Evolutionary conservation across 2,329 filamentous ascomycete species (phyloP), one percentile per base, ranked within the genome.

Genomic region (Aspergillus candidus): DNA sequence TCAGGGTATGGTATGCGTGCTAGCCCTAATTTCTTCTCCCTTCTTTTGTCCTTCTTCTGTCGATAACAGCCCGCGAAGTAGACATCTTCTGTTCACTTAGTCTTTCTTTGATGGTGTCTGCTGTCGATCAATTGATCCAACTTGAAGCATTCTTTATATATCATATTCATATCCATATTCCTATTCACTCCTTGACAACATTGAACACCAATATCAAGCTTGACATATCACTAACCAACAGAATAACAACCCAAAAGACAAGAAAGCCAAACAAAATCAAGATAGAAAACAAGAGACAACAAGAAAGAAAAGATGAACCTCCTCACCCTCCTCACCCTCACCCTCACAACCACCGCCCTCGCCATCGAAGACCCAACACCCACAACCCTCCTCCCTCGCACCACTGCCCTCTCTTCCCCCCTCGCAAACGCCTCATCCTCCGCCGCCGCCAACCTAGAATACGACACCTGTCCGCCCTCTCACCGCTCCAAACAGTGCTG

Each of bases 401-500:
- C 27, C n/a, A 27, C 32, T 35, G 10, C 22, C 38, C 4, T 48
- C 44, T n/a, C 36, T 32, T 33, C 50, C 33, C 4, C 39, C 29
- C 27, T 48, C 48, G 7, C 39, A 11, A 8, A 35, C 47, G 29
- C 86, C 12, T 87, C 88, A 66, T 94, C 88, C 0, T 27, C 31
- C 6, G 40, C 51, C 11, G 33, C 38, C 1, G 49, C 46, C 4
- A 45, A 50, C 0, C 46, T 45, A 4, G 48, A 52, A 18, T 41
- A 51, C 0, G 52, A 52, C 17, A 44, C 50, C 5, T 64, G 61
- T 22, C 60, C 61, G 8, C 30, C 32, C 1, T 18, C 22, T n/a
- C 47, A 51, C 2, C 47, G 46, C 11, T 51, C 43, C 22, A 61
- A 62, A 35, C 48, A 55, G 38, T 64, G 60, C 52, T 64, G 61